Percentiles rank a stretch among this genome's conserved stretches.
Conservation (phyloP, 2,329 filamentous ascomycete genomes). For the Leptosphaerulina australis region DNA sequence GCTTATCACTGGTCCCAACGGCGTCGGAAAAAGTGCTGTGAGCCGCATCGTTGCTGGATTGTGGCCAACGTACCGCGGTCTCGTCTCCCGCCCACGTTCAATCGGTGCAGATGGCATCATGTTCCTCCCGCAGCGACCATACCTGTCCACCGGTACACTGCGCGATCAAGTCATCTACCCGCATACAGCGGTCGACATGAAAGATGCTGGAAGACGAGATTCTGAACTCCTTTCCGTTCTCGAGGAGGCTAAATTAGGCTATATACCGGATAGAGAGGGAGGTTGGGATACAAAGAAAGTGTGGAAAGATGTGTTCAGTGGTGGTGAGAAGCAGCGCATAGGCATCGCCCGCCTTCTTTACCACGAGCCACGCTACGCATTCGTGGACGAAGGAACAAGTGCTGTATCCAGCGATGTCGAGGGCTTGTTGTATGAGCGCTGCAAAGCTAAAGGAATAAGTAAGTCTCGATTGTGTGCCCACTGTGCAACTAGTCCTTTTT, state of each 20-base stretch:
- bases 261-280: slow-evolving; percentile 88
- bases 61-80: slow-evolving; percentile 93
- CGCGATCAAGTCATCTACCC: slow-evolving; percentile 98
- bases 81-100: slow-evolving; percentile 83
- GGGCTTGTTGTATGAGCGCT: slow-evolving; percentile 87
- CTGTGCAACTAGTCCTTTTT: too few species aligned
- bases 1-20: slow-evolving; percentile 92
- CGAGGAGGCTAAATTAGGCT: slow-evolving; percentile 83
- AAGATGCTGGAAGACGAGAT: slow-evolving; percentile 76
- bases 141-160: slow-evolving; percentile 88
- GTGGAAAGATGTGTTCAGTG: slow-evolving; percentile 98
- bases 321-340: slow-evolving; percentile 96
- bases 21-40: slow-evolving; percentile 90
- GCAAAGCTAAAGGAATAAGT: slow-evolving; percentile 93
- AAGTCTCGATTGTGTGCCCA: too few species aligned
- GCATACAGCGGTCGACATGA: slow-evolving; percentile 94
- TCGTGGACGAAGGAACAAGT: slow-evolving; percentile 94
- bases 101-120: slow-evolving; percentile 91
- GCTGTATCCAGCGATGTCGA: slow-evolving; percentile 95
- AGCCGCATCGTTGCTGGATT: slow-evolving; percentile 85
- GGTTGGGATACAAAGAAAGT: slow-evolving; percentile 97
- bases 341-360: slow-evolving; percentile 89
- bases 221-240: slow-evolving; percentile 77
- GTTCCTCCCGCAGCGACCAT: slow-evolving; percentile 94
- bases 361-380: slow-evolving; percentile 91